Evolutionary conservation across 1,284 basidiomycete species (phyloP).

Genomic region (Trichosporon sp.): DNA sequence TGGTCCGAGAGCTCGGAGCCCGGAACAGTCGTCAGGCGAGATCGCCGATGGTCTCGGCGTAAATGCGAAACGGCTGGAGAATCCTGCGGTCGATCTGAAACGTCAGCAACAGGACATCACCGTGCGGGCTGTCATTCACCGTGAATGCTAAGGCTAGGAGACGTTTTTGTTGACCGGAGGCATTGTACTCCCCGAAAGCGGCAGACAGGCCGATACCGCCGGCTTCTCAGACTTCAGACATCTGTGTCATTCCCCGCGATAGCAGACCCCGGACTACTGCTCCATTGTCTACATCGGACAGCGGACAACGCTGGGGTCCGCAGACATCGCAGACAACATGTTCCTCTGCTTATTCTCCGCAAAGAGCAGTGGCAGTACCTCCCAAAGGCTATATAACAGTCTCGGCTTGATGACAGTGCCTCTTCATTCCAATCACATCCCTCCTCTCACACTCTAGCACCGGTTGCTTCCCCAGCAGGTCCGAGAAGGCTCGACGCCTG

Average conservation of each 20-base stretch:
- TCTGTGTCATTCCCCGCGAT: no score
- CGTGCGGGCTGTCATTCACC: no score
- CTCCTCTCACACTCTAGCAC: neutral
- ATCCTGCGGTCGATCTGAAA: no score
- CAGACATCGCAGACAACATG: no score
- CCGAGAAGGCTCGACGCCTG: neutral
- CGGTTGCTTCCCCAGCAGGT: neutral
- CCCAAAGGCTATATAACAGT: neutral
- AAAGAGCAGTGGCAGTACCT: no score
- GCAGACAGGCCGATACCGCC: neutral
- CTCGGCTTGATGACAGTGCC: neutral
- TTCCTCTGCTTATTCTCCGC: no score
- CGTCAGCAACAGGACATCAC: no score
- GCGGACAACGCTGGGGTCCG: no score
- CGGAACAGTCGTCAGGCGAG: neutral
- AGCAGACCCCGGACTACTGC: no score
- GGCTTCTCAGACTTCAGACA: neutral
- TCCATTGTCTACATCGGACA: no score
- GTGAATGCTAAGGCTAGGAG: no score
- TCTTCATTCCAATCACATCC: neutral
- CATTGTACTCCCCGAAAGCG: neutral
- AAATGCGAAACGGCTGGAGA: neutral
- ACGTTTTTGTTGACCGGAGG: neutral
- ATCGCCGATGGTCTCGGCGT: neutral
- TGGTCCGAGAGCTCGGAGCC: neutral